Evolutionary conservation across 495 filamentous ascomycete genomes (phyloP).

Genomic region (Talaromyces liani): DNA sequence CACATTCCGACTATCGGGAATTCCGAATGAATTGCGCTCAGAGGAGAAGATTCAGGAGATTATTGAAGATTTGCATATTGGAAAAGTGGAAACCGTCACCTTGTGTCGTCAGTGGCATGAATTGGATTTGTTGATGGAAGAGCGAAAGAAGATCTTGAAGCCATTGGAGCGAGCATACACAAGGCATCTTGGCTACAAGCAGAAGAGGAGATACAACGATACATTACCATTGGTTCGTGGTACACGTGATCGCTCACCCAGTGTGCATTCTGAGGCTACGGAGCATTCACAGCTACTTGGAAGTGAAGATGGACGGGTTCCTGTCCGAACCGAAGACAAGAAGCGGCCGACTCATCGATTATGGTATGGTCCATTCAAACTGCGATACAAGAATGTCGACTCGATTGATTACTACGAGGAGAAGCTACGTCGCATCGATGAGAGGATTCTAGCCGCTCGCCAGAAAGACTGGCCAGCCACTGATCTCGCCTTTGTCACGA

Average conservation of each 20-base stretch:
- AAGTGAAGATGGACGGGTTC: slow-evolving; percentile 23
- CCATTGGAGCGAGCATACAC: slow-evolving; percentile 84
- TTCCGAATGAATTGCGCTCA: slow-evolving; percentile 69
- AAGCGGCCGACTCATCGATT: slow-evolving; percentile 63
- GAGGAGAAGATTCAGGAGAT: slow-evolving; percentile 82
- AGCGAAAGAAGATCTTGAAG: slow-evolving; percentile 56
- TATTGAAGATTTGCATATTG: slow-evolving; percentile 80
- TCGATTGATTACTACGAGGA: slow-evolving; percentile 92
- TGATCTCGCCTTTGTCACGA: slow-evolving; percentile 88
- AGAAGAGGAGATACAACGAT: slow-evolving; percentile 39
- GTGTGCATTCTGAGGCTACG: slow-evolving; percentile 30
- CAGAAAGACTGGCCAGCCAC: slow-evolving; percentile 71
- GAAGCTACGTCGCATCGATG: slow-evolving; percentile 72
- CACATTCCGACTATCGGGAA: slow-evolving; percentile 84
- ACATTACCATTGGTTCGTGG: slow-evolving; percentile 44
- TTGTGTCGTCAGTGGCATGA: slow-evolving; percentile 83
- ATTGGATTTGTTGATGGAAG: slow-evolving; percentile 66
- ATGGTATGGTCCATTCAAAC: slow-evolving; percentile 70
- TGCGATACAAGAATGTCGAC: slow-evolving; percentile 69
- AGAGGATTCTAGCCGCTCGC: slow-evolving; percentile 61
- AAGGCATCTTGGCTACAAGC: slow-evolving; percentile 51
- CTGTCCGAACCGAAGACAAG: slow-evolving; percentile 30
- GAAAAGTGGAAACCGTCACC: slow-evolving; percentile 85
- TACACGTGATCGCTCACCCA: slow-evolving; percentile 28
- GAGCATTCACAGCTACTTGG: slow-evolving; percentile 48